Evolutionary conservation across 768 basidiomycete genomes (phyloP).

Genomic region (Pleurotus ostreatus): DNA sequence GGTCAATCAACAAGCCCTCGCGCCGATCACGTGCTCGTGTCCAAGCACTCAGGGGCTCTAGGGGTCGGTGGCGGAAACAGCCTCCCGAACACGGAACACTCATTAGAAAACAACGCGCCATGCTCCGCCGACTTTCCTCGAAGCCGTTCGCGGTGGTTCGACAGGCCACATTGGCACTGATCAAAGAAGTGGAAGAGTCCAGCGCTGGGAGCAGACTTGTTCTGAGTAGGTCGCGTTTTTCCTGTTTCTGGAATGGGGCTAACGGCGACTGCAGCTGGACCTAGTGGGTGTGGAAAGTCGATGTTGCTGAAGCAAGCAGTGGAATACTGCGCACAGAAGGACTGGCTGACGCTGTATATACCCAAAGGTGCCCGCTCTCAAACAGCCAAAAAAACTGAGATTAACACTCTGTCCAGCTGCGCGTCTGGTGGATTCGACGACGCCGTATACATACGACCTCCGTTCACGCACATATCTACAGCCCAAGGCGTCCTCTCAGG

Average conservation of each 20-base stretch:
- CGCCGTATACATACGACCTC: slow-evolving; percentile 68
- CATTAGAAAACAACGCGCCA: no score
- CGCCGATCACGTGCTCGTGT: no score
- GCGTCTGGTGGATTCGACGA: slow-evolving; percentile 69
- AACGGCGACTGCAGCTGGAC: slow-evolving; percentile 49
- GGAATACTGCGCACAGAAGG: slow-evolving; percentile 55
- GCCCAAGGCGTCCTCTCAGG: slow-evolving; percentile 56
- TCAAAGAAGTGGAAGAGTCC: slow-evolving; percentile 37
- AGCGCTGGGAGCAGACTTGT: slow-evolving; percentile 34
- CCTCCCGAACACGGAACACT: no score
- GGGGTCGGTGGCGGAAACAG: no score
- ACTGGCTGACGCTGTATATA: slow-evolving; percentile 84
- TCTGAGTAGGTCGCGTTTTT: slow-evolving; percentile 41
- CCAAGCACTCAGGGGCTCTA: no score
- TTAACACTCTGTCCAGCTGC: slow-evolving; percentile 17
- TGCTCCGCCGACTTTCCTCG: slow-evolving; percentile 48
- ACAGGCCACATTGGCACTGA: slow-evolving; percentile 53
- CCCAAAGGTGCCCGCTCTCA: slow-evolving; percentile 52
- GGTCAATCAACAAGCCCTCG: background rate
- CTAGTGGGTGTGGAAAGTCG: slow-evolving; percentile 78
- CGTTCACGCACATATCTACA: slow-evolving; percentile 78
- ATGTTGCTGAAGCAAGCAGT: slow-evolving; percentile 74
- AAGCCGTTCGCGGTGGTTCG: slow-evolving; percentile 72
- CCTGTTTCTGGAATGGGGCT: slow-evolving; percentile 1
- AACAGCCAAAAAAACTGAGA: no score